Percentiles rank a stretch among this genome's conserved stretches.
These are phyloP conservation scores for Eucalyptus melliodora DNA, from an alignment of 345 rosid species.

Conservation along the genomic window DNA sequence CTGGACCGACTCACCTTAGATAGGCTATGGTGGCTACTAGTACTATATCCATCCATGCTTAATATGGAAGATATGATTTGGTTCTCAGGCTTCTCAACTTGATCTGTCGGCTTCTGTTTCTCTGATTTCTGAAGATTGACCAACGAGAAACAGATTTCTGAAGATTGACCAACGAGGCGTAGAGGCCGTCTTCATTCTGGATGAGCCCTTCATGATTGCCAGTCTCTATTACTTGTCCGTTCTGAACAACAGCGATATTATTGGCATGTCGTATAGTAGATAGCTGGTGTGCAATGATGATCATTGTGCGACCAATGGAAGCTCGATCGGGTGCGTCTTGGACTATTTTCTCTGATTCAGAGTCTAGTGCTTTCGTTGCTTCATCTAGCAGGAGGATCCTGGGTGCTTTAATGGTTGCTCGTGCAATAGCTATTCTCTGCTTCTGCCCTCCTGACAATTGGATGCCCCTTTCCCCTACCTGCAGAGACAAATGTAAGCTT, in stretches of 20 bases:
- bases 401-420: conserved; percentile 60
- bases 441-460: conserved; percentile 84
- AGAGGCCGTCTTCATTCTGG: conserved; percentile 21
- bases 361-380: conserved; percentile 74
- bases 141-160: conserved; percentile 32
- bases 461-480: conserved; percentile 75
- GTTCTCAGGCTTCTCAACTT: not conserved
- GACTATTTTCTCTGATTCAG: conserved; percentile 47
- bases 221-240: conserved; percentile 19
- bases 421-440: conserved; percentile 59
- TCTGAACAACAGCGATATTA: conserved; percentile 30
- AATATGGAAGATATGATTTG: not conserved
- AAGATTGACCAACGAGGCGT: conserved; percentile 34
- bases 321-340: conserved; percentile 64
- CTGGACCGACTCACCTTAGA: conserved; percentile 43
- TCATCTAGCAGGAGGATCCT: conserved; percentile 55
- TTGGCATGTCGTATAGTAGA: conserved; percentile 59
- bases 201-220: conserved; percentile 56
- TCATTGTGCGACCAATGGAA: conserved; percentile 47
- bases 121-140: conserved; percentile 36
- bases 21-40: conserved; percentile 19
- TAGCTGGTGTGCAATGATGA: conserved; percentile 58
- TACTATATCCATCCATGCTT: conserved; percentile 14
- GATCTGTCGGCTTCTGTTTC: not conserved
- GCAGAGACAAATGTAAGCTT: not conserved